Conservation (phyloP, 768 basidiomycete genomes). For the Podaxis sp. region DNA sequence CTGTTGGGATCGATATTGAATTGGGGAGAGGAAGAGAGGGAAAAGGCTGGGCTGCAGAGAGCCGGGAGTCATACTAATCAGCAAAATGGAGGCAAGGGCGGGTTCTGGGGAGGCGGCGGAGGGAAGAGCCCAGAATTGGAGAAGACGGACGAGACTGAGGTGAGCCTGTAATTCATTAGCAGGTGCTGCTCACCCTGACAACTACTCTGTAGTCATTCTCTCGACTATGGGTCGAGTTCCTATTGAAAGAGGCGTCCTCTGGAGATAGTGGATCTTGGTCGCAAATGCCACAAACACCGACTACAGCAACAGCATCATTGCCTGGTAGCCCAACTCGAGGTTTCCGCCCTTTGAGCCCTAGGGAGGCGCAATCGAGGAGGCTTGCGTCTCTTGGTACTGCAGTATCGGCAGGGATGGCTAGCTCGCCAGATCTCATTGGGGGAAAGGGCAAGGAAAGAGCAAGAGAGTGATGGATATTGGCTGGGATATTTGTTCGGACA, state of each 20-base stretch:
- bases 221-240: conserved; percentile 95
- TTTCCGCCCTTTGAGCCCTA: conserved; percentile 15
- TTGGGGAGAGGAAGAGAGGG: conserved; percentile 89
- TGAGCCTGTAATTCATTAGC: conserved; percentile 23
- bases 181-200: neutral
- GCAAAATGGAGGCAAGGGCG: conserved; percentile 11
- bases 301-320: conserved; percentile 27
- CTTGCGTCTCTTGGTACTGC: conserved; percentile 24
- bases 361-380: conserved; percentile 19
- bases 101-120: conserved; percentile 40
- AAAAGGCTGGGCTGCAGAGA: conserved; percentile 84
- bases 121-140: conserved; percentile 54
- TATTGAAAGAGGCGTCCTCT: conserved; percentile 82
- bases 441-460: conserved; percentile 28
- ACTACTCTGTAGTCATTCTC: conserved; percentile 75
- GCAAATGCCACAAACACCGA: conserved; percentile 17
- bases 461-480: conserved; percentile 1
- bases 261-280: conserved; percentile 24
- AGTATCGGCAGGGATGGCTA: conserved; percentile 21
- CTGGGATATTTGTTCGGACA: neutral
- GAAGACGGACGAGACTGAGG: conserved; percentile 84
- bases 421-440: conserved; percentile 29
- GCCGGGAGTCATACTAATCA: conserved; percentile 22
- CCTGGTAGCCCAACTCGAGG: conserved; percentile 27
- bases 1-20: conserved; percentile 86